Base-by-base conservation (phyloP, 2,329 filamentous ascomycete species). In the Claviceps sp. region DNA sequence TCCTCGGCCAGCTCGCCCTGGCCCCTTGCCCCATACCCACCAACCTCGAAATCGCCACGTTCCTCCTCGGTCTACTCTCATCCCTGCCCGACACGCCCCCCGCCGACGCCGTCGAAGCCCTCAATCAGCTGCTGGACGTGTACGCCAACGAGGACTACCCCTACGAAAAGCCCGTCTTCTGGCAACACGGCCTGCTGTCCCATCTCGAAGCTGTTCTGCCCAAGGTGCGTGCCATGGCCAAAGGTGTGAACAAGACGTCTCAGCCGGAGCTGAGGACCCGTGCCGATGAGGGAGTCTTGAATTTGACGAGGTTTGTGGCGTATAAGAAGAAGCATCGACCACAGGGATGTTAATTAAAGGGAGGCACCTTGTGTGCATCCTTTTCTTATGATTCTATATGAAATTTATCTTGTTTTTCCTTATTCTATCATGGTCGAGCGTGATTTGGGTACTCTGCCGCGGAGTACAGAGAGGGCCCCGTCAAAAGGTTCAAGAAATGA, bases 101-200 rank as follows among this genome's bases (percentile, higher is more conserved):
- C 1, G 81, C 80, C 2, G 78, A 84, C 46, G 71, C 72, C 5
- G 73, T 85, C 37, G 82, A 85, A 66, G 78, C 80, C 16, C 67
- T 85, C 44, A 80, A 85, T 65, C 80, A 84, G 63, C 56, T 86
- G 17, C 83, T 84, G 57, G 82, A 85, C 58, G 73, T 86, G 7
- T 86, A 85, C 64, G 77, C 74, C 26, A 78, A 85, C 61, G 79
- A 81, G 62, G 71, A 70, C 13, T 72, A 70, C 51, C 68, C 72
- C 11, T 82, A 76, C 61, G 82, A 85, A 61, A 70, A 68, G 53
- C 72, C 76, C 26, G 81, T 85, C 2, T 86, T 85, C 64, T 84
- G 81, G 77, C 73, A 73, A 58, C 73, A 80, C 56, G 72, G 71
- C 56, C 80, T 85, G 60, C 63, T 82, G 52, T 71, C 73, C 57